Evolutionary conservation across 2,329 filamentous ascomycete species (phyloP).

Genomic region (Colletotrichum sp.): DNA sequence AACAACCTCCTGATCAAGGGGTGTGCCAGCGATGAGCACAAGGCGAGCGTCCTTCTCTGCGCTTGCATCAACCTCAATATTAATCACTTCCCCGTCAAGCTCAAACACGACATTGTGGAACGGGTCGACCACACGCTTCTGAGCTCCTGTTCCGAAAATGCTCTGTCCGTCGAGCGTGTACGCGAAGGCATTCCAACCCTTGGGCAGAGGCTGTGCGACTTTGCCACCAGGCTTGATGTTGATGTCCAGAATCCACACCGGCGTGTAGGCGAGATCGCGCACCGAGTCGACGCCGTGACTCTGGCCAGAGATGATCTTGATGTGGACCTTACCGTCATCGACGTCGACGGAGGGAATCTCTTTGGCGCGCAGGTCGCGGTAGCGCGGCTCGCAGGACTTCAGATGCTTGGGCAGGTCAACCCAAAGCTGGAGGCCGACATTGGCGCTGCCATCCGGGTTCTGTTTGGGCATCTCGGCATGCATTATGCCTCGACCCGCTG

Average conservation of each 20-base stretch:
- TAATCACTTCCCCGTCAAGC: slow-evolving; percentile 76
- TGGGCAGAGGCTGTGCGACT: slow-evolving; percentile 76
- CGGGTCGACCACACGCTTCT: slow-evolving; percentile 61
- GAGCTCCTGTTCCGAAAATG: slow-evolving; percentile 61
- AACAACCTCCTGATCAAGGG: slow-evolving; percentile 79
- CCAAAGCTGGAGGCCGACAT: slow-evolving; percentile 93
- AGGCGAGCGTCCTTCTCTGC: slow-evolving; percentile 65
- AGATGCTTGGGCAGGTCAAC: slow-evolving; percentile 84
- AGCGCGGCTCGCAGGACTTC: slow-evolving; percentile 89
- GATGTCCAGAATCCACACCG: slow-evolving; percentile 94
- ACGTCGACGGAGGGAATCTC: slow-evolving; percentile 81
- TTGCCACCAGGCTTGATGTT: slow-evolving; percentile 79
- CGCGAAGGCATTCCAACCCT: slow-evolving; percentile 87
- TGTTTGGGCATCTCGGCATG: slow-evolving; percentile 94
- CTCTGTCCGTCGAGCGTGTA: slow-evolving; percentile 82
- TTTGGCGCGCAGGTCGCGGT: slow-evolving; percentile 78
- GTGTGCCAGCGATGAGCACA: slow-evolving; percentile 79
- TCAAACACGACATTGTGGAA: slow-evolving; percentile 93
- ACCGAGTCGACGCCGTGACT: slow-evolving; percentile 85
- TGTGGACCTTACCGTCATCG: slow-evolving; percentile 74
- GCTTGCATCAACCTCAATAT: slow-evolving; percentile 70
- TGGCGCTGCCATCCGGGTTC: slow-evolving; percentile 76
- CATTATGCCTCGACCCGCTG: slow-evolving; percentile 87
- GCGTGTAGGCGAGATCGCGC: slow-evolving; percentile 92
- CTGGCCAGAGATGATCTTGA: slow-evolving; percentile 92